Evolutionary conservation across 768 basidiomycete genomes (phyloP), one percentile per base, ranked within the genome.

Genomic region (Hemileccinum rubropunctum): DNA sequence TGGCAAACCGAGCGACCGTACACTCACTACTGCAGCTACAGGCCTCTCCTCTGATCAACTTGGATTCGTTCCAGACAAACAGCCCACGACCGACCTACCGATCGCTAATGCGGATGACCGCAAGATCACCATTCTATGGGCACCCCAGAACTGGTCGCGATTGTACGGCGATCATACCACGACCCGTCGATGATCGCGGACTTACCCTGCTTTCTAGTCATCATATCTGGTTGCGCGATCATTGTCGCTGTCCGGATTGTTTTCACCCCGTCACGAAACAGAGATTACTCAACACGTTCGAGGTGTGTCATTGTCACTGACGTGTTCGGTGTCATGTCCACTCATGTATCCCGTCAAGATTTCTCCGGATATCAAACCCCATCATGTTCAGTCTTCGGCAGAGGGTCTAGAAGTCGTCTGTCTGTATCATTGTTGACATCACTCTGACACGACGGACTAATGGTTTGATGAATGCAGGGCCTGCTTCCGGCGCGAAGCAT

Each of bases 241-340:
- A 98, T 57, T 98, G 95, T 64, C 78, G 93, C 30, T 97, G 93
- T 65, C 72, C 86, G 6, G 72, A 81, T 43, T 95, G 93, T 67
- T 95, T 90, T 62, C 95, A 98, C 67, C 73, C 85, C 0, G 64
- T 83, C 52, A 98, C 95, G 15, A 95, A 91, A 62, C 95, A 98
- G 67, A 78, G 95, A n/a, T 68, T 98, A 10, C 72, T 92, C 45
- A 84, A 89, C 61, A 92, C 94, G 1, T 91, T 87, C 56, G 83
- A 89, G 55, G 95, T 88, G 57, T 26, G 76, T 54, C 27, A 3
- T 23, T 7, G 5, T 41, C 28, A 9, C 4, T 30, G 6, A 20
- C 18, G 42, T 34, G 9, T 12, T 6, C 9, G 15, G 45, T 26
- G 3, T 33, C 27, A 38, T 26, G 6, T n/a, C 51, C 39, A 38